These are phyloP conservation scores for Myrica gale DNA, from an alignment of 306 rosid genomes.

Conservation along the genomic window DNA sequence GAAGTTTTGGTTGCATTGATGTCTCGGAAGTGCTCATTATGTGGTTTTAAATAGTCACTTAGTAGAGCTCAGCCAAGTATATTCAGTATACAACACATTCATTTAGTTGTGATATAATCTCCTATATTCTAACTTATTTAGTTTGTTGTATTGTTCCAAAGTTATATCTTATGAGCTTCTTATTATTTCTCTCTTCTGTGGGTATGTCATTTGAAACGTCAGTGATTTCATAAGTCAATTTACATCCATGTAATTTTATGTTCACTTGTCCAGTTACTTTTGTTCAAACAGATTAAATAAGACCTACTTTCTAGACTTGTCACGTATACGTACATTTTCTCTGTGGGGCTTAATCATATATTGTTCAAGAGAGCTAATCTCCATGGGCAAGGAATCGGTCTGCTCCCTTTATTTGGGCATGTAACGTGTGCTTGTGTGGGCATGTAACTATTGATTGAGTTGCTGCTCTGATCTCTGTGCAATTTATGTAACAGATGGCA, in stretches of 20 bases:
- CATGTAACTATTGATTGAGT: background rate
- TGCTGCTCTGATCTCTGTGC: constrained; percentile 26
- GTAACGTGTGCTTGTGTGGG: background rate
- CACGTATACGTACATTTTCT: background rate
- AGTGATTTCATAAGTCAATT: background rate
- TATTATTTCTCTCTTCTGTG: background rate
- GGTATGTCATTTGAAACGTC: background rate
- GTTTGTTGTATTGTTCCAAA: background rate
- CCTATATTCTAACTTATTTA: background rate
- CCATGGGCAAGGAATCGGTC: background rate
- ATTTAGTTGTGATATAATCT: too few relatives aligned
- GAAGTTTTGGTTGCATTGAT: background rate
- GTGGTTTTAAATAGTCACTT: background rate
- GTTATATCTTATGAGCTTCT: background rate
- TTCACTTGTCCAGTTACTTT: background rate
- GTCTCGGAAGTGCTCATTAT: background rate
- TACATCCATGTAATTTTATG: background rate
- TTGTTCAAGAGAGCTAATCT: background rate
- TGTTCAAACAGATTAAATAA: background rate
- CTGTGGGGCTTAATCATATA: background rate
- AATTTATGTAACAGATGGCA: constrained; percentile 60
- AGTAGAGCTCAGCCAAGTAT: background rate
- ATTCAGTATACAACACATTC: background rate
- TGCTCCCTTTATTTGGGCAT: background rate
- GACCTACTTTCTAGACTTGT: background rate